Percentiles rank a stretch among this genome's conserved stretches.
Evolutionary conservation across 192 early-diverging fungal species (phyloP).

Genomic region (Cladochytrium replicatum): DNA sequence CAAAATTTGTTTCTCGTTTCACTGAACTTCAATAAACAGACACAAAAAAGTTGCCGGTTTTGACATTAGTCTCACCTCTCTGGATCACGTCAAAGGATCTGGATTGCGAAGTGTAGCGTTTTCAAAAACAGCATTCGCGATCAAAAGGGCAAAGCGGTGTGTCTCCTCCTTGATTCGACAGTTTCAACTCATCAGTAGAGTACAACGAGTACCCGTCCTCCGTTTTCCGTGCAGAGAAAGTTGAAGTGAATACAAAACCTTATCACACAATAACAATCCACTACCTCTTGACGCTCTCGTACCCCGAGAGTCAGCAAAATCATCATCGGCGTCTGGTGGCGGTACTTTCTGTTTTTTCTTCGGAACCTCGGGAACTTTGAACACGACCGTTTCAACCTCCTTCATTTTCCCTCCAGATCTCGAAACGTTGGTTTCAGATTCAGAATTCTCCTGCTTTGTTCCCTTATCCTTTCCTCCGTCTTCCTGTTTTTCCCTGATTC

Average conservation of each 20-base stretch:
- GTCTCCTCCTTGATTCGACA: slow-evolving; percentile 34
- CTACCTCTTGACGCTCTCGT: slow-evolving; percentile 5
- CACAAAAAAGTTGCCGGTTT: too few species aligned
- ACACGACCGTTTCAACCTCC: slow-evolving; percentile 3
- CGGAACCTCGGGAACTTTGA: neutral
- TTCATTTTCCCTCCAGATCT: neutral
- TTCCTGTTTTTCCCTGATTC: slow-evolving; percentile 7
- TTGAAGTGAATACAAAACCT: too few species aligned
- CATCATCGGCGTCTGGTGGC: slow-evolving; percentile 9
- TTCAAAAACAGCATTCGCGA: slow-evolving; percentile 40
- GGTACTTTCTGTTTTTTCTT: neutral
- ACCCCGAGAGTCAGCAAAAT: slow-evolving; percentile 8
- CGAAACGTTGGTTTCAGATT: too few species aligned
- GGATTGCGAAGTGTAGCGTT: too few species aligned
- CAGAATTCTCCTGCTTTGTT: too few species aligned
- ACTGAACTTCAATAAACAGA: too few species aligned
- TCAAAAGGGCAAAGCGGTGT: slow-evolving; percentile 41
- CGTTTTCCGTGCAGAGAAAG: too few species aligned
- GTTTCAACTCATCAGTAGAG: slow-evolving; percentile 31
- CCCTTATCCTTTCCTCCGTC: neutral
- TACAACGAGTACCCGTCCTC: slow-evolving; percentile 37
- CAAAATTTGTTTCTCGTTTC: too few species aligned
- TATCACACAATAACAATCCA: too few species aligned
- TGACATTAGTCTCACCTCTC: too few species aligned
- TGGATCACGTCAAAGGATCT: too few species aligned